Base-by-base conservation (phyloP, 2,329 filamentous ascomycete species). In the Alternaria brassicicola region DNA sequence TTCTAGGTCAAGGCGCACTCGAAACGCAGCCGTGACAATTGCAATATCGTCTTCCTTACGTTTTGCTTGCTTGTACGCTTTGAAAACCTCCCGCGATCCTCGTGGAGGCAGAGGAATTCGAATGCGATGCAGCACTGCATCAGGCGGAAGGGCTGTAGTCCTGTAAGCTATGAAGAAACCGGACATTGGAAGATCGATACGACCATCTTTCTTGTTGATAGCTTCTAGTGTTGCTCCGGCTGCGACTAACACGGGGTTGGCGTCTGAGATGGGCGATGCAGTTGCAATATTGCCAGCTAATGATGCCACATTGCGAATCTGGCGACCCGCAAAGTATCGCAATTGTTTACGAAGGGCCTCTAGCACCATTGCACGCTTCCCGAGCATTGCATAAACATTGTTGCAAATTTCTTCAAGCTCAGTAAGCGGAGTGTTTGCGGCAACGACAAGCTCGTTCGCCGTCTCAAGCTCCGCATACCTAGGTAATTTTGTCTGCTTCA, bases 31-130 rank as follows among this genome's bases (percentile, higher is more conserved):
- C 30, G 94, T 98, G 19, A 97, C 95, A 67, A 98, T 98, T 3
- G 94, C 95, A 71, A 98, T 98, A 71, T 98, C 94, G 70, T 98
- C 94, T 69, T 98, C 94, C 74, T 97, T 97, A 61, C 95, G 83
- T 81, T 98, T 98, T 0, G 95, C 88, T 75, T 98, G 94, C 78
- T 98, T 98, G 79, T 97, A 98, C 0, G 93, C 89, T 52, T 91
- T 87, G 72, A 96, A 87, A 69, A 89, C 90, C 74, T 97, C 93
- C 4, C 90, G 87, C 60, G 88, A 88, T 36, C 85, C 83, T 1
- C 82, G 81, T 0, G 89, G 88, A 2, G 71, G 63, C 2, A 91
- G 78, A 0, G 95, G 94, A 52, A 98, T 91, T 2, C 89, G 86
- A 60, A 98, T 90, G 26, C 88, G 89, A 2, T 90, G 87, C 56